Evolutionary conservation across 495 filamentous ascomycete genomes (phyloP), one percentile per base, ranked within the genome.

Genomic region (Friedmanniomyces simplex): DNA sequence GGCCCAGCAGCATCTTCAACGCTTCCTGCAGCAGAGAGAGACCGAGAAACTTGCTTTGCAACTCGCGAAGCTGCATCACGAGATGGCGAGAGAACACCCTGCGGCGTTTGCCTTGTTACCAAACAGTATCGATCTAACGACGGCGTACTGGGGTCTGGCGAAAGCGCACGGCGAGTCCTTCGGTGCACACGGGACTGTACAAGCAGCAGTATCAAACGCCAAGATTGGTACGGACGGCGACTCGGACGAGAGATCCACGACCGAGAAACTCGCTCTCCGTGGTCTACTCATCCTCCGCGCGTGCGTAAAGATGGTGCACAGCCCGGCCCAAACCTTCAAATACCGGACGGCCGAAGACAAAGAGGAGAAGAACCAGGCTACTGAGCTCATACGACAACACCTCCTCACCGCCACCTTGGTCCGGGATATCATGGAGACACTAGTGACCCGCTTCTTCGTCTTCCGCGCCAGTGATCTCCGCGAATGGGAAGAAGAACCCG

Each of bases 401-500:
- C 74, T 98, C 0, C 79, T 98, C 51, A 86, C 83, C 1, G 75
- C 84, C 3, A 77, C 83, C 10, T 80, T 94, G 43, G 82, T 96
- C 2, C 71, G 79, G 8, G 81, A 90, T 59, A 82, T 91, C 57
- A 86, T 93, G 71, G 86, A 91, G 58, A 76, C 84, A 11, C 79
- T 95, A 18, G 85, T 97, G 32, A 89, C 87, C 7, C 83, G 83
- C 53, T 90, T 94, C 67, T 94, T 98, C 70, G 78, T 89, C 34
- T 90, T 96, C 67, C 81, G 88, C n/a, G 78, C 83, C 32, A 79
- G 77, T 34, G 93, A 96, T 67, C 83, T 96, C 16, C 79, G 86
- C 47, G 84, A 89, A 59, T 97, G 93, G 93, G 85, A 88, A 68
- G 86, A 89, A 61, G 88, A 93, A 42, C 89, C 91, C 0, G 87